Evolutionary conservation across 2,329 filamentous ascomycete genomes (phyloP).

Genomic region (Aspergillus brunneoviolaceus): DNA sequence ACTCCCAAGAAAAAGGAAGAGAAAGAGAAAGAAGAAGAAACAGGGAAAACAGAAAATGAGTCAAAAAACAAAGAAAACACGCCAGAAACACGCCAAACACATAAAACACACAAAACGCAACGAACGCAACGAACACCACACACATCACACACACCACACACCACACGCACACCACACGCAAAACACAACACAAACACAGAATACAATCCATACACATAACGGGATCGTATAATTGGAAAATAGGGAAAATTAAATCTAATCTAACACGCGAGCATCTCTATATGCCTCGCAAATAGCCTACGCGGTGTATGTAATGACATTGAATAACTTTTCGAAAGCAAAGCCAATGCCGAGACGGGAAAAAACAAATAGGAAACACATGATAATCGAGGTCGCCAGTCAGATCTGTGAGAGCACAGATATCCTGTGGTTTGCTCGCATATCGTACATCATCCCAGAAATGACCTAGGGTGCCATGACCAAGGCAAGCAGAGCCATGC

Average conservation of each 20-base stretch:
- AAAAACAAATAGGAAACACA: slow-evolving; percentile 21
- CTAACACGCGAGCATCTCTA: slow-evolving; percentile 33
- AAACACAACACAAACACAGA: slow-evolving; percentile 25
- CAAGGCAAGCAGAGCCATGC: slow-evolving; percentile 94
- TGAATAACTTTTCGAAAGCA: slow-evolving; percentile 32
- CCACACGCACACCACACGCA: slow-evolving; percentile 27
- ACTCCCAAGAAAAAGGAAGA: not conserved
- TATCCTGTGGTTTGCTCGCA: slow-evolving; percentile 14
- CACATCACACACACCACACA: slow-evolving; percentile 23
- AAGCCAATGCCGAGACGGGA: slow-evolving; percentile 17
- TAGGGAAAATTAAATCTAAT: slow-evolving; percentile 38
- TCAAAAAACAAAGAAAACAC: slow-evolving; percentile 16
- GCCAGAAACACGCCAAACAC: slow-evolving; percentile 11
- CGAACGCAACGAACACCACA: slow-evolving; percentile 13
- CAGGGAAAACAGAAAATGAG: not conserved
- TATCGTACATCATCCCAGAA: slow-evolving; percentile 17
- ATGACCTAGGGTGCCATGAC: slow-evolving; percentile 65
- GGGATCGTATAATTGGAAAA: slow-evolving; percentile 32
- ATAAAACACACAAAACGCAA: slow-evolving; percentile 15
- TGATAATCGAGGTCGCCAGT: slow-evolving; percentile 18
- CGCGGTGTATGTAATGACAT: slow-evolving; percentile 31
- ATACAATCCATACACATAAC: slow-evolving; percentile 33
- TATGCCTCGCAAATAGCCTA: slow-evolving; percentile 28
- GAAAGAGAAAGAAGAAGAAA: slow-evolving; percentile 4
- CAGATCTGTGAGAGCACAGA: slow-evolving; percentile 18